Conservation (phyloP, 441 rosid genomes). For the Heliophila coronopifolia region DNA sequence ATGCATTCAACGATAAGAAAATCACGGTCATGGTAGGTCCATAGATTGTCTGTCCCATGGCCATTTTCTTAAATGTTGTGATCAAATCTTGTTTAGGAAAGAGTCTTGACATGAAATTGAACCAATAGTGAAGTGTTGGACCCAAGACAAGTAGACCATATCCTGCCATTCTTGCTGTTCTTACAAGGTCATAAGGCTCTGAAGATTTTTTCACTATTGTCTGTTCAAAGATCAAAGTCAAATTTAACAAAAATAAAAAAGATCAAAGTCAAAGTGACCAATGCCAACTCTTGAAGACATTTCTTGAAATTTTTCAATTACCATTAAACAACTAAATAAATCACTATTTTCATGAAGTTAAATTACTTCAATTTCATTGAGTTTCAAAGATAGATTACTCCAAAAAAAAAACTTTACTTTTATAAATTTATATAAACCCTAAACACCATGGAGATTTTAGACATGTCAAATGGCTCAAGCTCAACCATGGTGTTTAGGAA, state of each 20-base stretch:
- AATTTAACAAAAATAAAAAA: no score
- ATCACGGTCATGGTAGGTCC: constrained; percentile 69
- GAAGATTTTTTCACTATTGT: constrained; percentile 36
- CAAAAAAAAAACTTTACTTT: background rate
- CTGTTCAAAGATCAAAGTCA: constrained; percentile 31
- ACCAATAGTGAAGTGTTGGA: constrained; percentile 75
- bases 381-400: background rate
- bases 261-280: background rate
- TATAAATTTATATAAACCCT: no score
- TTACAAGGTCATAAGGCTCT: constrained; percentile 57
- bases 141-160: constrained; percentile 71
- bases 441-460: no score
- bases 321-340: background rate
- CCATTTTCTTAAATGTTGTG: constrained; percentile 72
- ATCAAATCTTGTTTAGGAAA: constrained; percentile 64
- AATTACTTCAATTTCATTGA: background rate
- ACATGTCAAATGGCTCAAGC: no score
- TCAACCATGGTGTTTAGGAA: no score
- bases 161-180: constrained; percentile 80
- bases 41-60: constrained; percentile 62
- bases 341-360: background rate
- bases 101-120: constrained; percentile 58
- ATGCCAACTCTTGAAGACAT: background rate
- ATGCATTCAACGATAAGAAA: constrained; percentile 67
- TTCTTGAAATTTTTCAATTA: background rate